Base-by-base conservation (phyloP, 2,329 filamentous ascomycete species). In the Chaetomiaceae sp. region DNA sequence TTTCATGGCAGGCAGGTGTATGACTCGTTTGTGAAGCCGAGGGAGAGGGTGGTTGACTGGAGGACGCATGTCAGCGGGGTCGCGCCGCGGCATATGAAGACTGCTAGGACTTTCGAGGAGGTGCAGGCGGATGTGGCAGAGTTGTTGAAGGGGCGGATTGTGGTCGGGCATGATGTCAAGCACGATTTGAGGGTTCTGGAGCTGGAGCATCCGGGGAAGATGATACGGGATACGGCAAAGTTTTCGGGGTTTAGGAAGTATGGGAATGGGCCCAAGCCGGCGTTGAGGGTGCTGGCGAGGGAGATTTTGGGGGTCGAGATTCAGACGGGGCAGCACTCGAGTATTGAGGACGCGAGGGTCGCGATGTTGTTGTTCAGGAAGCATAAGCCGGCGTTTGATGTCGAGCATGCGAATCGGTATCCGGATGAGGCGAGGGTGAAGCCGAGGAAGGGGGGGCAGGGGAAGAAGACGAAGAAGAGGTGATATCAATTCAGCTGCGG, bases 1-100 rank as follows among this genome's bases (percentile, higher is more conserved):
- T 99, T 91, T 70, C 90, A 96, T 67, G 91, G 91, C 17, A 82
- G 87, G 25, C 90, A 96, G 69, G 75, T 99, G 42, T 96, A 97
- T 78, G 94, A 99, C 74, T 92, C 89, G 12, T 97, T 88, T 66
- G 94, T 97, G 9, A 81, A 82, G 50, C 88, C 89, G 0, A 83
- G 83, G 55, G 85, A 91, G 65, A 76, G 75, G 51, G 89, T 99
- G 2, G 91, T 88, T 14, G 89, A 99, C 70, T 99, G 91, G 87
- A 83, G 94, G 57, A 97, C 91, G 3, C 75, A 80, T 56, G 85
- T 96, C 37, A 95, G 88, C 57, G 94, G 94, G 6, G 87, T 99
- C 56, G 81, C 82, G 47, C 79, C 87, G 0, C 82, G 81, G 55
- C 83, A 90, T 60, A 85, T 97, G 80, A 75, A 77, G 29, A 73